phyloP scores from a whole-genome alignment of 257 asterid genomes.

The Solanum clarkiae region DNA sequence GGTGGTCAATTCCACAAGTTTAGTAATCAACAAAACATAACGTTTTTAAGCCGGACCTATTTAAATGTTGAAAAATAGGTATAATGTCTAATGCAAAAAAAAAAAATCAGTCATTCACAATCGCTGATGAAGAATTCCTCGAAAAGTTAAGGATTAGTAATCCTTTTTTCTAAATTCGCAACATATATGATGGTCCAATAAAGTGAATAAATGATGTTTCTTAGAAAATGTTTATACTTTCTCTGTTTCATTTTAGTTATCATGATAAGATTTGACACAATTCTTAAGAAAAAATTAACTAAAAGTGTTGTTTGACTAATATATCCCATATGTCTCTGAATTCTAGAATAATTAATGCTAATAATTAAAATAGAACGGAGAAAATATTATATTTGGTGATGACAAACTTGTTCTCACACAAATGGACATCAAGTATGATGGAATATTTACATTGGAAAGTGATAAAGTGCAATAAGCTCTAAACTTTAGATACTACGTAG shows the following conservation, averaged over 20 bases:
- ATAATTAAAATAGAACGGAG: too few species aligned
- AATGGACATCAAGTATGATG: background rate
- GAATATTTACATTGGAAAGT: background rate
- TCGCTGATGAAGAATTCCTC: too few species aligned
- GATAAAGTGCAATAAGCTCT: background rate
- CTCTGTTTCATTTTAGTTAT: too few species aligned
- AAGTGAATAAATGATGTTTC: background rate
- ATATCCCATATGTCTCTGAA: too few species aligned
- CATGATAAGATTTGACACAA: too few species aligned
- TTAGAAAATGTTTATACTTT: background rate
- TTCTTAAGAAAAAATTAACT: too few species aligned
- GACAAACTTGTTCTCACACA: background rate
- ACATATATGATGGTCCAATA: too few species aligned
- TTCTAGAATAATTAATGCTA: too few species aligned
- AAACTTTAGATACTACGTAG: background rate
- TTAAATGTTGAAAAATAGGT: background rate
- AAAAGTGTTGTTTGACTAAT: too few species aligned
- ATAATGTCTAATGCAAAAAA: background rate
- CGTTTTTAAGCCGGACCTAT: background rate
- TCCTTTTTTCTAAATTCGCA: background rate
- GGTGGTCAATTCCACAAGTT: background rate
- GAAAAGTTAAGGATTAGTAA: too few species aligned
- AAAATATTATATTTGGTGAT: background rate
- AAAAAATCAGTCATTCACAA: too few species aligned
- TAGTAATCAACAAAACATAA: background rate